Base-by-base conservation (phyloP, 306 rosid species). In the Dryas drummondii region DNA sequence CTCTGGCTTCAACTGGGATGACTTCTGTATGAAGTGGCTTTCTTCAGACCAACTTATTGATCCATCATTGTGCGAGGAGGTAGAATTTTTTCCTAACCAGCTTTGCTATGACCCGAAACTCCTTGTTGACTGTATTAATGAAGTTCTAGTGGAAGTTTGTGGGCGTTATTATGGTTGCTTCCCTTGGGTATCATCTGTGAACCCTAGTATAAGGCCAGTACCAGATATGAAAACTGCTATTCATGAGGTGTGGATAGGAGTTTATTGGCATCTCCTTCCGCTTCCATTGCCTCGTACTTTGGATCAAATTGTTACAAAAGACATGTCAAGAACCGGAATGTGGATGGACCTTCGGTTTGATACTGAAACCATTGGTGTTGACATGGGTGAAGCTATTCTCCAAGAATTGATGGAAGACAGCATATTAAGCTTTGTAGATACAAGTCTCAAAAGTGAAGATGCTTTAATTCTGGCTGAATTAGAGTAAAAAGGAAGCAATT, bases 311-410 rank as follows among this genome's bases (percentile, higher is more conserved):
- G 88, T 96, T 61, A 64, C 80, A 60, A 92, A 92, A 81, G 98
- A 96, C 80, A 84, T 96, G 93, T 84, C 76, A 71, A 89, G 86
- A 88, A 69, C 76, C 50, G 79, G 86, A 67, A 46, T 83, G 4
- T 96, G 99, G 99, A 82, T 90, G 93, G 91, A 96, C 80, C 87
- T 84, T 51, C 87, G 79, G 17, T 82, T 82, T 37, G 98, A 87
- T 60, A 84, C 88, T 1, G 98, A 92, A 80, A 72, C 83, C 22
- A 79, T 92, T 46, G 87, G 93, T 69, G 75, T 66, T 54, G 98
- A 96, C 70, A 83, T 89, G 72, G 77, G 91, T n/a, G 92, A 96
- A 53, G 86, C 81, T 72, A 96, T 96, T 78, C 90, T 96, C 46
- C 86, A 80, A 46, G 96, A 92, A 66, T 79, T 90, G 66, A 81